Conservation (phyloP, 2,329 filamentous ascomycete species). For the Amphichorda felina region DNA sequence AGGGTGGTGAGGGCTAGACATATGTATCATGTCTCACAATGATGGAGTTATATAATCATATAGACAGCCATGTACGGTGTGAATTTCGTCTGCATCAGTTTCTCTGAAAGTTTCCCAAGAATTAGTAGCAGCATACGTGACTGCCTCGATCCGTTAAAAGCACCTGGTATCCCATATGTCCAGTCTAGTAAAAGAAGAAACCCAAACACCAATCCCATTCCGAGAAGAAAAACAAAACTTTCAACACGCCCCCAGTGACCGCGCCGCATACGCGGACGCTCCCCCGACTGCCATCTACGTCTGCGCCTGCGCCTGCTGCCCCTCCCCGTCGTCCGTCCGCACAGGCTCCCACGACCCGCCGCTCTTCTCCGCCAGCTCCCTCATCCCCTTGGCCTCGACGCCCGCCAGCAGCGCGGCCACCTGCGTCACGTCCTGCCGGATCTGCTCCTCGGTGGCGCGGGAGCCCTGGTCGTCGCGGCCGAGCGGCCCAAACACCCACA, state of each 20-base stretch:
- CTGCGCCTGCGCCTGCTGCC: neutral
- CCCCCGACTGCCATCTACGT: neutral
- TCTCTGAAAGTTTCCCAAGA: no score
- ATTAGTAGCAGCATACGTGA: no score
- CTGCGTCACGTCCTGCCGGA: slow-evolving; percentile 21
- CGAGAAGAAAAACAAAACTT: no score
- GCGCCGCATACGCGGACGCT: neutral
- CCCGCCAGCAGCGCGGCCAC: slow-evolving; percentile 21
- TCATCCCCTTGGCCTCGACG: slow-evolving; percentile 21
- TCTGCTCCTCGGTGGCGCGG: slow-evolving; percentile 17
- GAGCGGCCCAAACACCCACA: slow-evolving; percentile 31
- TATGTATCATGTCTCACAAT: neutral
- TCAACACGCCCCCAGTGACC: no score
- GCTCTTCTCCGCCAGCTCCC: slow-evolving; percentile 17
- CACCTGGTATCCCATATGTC: no score
- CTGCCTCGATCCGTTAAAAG: no score
- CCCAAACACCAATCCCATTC: no score
- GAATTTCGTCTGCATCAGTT: no score
- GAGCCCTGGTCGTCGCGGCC: slow-evolving; percentile 22
- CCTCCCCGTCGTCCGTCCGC: neutral
- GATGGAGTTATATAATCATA: no score
- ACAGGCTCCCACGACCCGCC: slow-evolving; percentile 23
- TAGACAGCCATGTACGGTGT: no score
- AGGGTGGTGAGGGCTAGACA: slow-evolving; percentile 29
- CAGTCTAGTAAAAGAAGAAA: no score